A percentile compares a stretch with the other conserved stretches of the same genome.
phyloP scores from a whole-genome alignment of 2,329 filamentous ascomycete species.

The Dactylellina cionopaga region DNA sequence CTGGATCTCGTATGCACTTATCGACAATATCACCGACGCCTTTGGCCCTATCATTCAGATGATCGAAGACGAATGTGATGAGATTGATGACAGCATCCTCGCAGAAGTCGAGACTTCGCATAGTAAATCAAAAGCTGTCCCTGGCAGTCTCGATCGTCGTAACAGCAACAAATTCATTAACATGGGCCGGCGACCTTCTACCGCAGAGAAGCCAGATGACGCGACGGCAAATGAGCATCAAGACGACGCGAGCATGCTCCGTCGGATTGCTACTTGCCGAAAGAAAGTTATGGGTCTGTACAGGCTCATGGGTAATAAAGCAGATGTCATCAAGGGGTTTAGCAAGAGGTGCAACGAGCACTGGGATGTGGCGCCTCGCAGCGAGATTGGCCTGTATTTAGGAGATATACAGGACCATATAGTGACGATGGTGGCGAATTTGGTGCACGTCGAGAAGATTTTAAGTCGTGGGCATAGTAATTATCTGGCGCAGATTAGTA shows the following conservation, averaged over 20 bases:
- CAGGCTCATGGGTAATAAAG: slow-evolving; percentile 92
- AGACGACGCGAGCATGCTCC: slow-evolving; percentile 86
- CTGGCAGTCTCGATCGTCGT: slow-evolving; percentile 11
- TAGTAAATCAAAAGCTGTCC: not conserved
- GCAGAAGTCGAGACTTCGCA: slow-evolving; percentile 72
- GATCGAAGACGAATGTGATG: slow-evolving; percentile 87
- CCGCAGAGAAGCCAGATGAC: slow-evolving; percentile 22
- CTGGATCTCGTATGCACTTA: slow-evolving; percentile 98
- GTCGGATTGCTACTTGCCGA: slow-evolving; percentile 86
- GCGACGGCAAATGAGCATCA: slow-evolving; percentile 68
- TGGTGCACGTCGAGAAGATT: slow-evolving; percentile 97
- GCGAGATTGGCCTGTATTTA: slow-evolving; percentile 95
- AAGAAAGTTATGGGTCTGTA: slow-evolving; percentile 95
- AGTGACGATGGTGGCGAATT: slow-evolving; percentile 97
- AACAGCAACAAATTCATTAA: no score
- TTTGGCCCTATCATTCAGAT: slow-evolving; percentile 90
- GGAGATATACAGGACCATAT: slow-evolving; percentile 99
- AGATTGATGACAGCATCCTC: slow-evolving; percentile 95
- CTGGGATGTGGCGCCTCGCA: slow-evolving; percentile 91
- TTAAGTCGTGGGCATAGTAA: slow-evolving; percentile 92
- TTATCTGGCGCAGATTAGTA: slow-evolving; percentile 91
- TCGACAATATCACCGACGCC: slow-evolving; percentile 95
- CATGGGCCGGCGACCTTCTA: slow-evolving; percentile 21
- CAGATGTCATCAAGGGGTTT: slow-evolving; percentile 97
- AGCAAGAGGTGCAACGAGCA: slow-evolving; percentile 99